Conservation (phyloP, 2,329 filamentous ascomycete species). For the Penicillium sumatraense region DNA sequence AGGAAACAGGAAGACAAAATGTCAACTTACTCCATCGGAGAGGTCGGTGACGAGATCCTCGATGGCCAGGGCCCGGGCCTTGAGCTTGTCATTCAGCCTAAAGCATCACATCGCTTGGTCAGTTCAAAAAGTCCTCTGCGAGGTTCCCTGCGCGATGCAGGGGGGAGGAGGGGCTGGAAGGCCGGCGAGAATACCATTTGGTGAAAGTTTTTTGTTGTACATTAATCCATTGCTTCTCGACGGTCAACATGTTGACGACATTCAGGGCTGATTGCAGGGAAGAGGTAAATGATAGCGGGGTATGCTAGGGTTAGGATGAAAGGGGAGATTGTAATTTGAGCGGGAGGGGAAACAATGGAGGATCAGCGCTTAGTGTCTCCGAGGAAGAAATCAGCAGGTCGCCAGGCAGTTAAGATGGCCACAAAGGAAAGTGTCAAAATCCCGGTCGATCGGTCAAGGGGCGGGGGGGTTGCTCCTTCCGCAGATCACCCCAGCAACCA, state of each 20-base stretch:
- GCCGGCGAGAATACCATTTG: constrained; percentile 76
- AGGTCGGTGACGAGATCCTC: constrained; percentile 87
- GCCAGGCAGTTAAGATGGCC: no score
- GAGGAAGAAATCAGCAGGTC: neutral
- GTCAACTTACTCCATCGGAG: constrained; percentile 80
- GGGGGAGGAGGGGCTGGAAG: neutral
- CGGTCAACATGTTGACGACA: constrained; percentile 50
- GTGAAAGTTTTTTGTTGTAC: constrained; percentile 99
- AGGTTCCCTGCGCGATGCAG: neutral
- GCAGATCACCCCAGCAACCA: constrained; percentile 22
- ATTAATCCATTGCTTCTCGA: constrained; percentile 68
- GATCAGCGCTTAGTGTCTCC: constrained; percentile 8
- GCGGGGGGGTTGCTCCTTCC: constrained; percentile 13
- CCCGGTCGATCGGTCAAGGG: neutral
- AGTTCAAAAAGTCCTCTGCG: neutral
- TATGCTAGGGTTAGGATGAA: constrained; percentile 8
- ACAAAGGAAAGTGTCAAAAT: neutral
- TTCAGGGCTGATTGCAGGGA: constrained; percentile 33
- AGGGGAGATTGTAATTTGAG: constrained; percentile 6
- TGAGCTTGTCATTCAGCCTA: constrained; percentile 96
- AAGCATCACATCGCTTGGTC: neutral
- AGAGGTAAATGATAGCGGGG: constrained; percentile 4
- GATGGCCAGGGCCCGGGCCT: constrained; percentile 75
- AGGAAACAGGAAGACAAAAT: neutral
- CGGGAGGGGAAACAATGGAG: constrained; percentile 2